Percentiles rank a stretch among this genome's conserved stretches.
Conservation (phyloP, 345 rosid genomes). For the Alliaria petiolata region DNA sequence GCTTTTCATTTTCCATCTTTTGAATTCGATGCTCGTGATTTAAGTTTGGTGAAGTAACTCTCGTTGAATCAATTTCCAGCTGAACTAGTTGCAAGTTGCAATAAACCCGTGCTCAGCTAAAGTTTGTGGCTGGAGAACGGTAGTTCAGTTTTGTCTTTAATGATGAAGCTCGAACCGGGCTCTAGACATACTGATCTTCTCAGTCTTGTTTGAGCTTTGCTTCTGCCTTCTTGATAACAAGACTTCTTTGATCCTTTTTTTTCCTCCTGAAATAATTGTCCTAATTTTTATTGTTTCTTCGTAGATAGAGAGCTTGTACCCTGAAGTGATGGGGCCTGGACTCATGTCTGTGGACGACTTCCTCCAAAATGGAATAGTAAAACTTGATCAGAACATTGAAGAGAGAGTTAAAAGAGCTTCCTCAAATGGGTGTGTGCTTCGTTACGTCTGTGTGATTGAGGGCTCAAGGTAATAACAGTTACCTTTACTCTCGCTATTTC, state of each 20-base stretch:
- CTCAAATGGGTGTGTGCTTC: constrained; percentile 66
- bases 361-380: constrained; percentile 48
- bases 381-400: constrained; percentile 58
- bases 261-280: background rate
- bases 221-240: background rate
- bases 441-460: constrained; percentile 83
- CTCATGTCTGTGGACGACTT: constrained; percentile 71
- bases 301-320: constrained; percentile 88
- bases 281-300: background rate
- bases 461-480: constrained; percentile 60
- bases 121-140: background rate
- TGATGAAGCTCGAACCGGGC: background rate
- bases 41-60: background rate
- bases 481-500: background rate
- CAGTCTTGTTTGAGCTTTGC: background rate
- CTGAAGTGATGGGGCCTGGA: constrained; percentile 69
- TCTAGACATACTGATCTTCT: constrained; percentile 2
- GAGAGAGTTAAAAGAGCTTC: constrained; percentile 79
- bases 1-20: background rate
- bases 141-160: background rate
- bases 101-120: background rate
- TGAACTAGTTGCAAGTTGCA: background rate
- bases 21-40: background rate
- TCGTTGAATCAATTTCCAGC: background rate
- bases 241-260: background rate